Conservation (phyloP, 805 yeast genomes). For the Saccharomycopsis sp. region DNA sequence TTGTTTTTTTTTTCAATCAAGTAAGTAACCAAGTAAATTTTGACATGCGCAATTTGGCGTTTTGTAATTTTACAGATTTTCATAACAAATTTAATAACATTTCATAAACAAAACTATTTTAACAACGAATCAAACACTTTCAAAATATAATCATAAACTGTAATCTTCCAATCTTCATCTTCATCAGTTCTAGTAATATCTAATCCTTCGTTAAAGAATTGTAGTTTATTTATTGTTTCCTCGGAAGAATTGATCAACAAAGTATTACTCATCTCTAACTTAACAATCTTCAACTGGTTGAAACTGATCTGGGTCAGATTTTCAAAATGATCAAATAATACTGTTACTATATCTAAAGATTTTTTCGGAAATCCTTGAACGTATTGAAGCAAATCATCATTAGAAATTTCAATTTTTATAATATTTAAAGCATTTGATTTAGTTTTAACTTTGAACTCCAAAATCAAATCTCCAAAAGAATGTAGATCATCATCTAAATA, state of each 20-base stretch:
- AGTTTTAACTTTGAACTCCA: constrained; percentile 33
- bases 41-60: no score
- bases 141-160: not conserved
- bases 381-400: constrained; percentile 3
- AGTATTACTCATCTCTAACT: not conserved
- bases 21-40: no score
- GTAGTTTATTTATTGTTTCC: not conserved
- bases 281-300: not conserved
- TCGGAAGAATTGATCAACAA: not conserved
- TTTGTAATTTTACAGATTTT: no score
- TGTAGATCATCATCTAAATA: constrained; percentile 31
- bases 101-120: no score
- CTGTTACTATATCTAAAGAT: not conserved
- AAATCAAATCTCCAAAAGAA: constrained; percentile 57
- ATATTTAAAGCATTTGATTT: not conserved
- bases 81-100: no score
- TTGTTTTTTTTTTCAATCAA: no score
- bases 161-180: not conserved
- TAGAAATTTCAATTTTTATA: not conserved
- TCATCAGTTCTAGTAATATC: not conserved
- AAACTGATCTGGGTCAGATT: constrained; percentile 2
- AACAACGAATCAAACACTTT: not conserved
- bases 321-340: not conserved
- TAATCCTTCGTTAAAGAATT: not conserved
- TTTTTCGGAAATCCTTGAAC: not conserved